Evolutionary conservation across 2,329 filamentous ascomycete genomes (phyloP).

Genomic region (Sarocladiaceae sp.): DNA sequence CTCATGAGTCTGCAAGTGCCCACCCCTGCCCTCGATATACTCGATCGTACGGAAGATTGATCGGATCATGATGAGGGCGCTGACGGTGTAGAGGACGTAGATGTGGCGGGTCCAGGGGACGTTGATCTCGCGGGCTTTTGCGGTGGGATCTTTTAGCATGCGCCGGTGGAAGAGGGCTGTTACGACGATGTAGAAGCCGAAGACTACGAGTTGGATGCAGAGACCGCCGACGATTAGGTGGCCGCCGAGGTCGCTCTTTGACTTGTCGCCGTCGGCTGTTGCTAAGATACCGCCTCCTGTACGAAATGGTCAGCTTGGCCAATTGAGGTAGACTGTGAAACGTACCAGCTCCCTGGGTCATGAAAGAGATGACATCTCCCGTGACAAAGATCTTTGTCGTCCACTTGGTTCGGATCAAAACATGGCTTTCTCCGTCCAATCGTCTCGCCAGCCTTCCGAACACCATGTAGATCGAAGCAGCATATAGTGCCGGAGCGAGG

Average conservation of each 20-base stretch:
- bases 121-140: neutral
- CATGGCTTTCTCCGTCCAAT: constrained; percentile 28
- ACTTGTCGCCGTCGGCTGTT: neutral
- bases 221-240: constrained; percentile 48
- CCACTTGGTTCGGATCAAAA: constrained; percentile 33
- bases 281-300: neutral
- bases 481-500: constrained; percentile 34
- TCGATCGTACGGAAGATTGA: constrained; percentile 36
- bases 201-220: constrained; percentile 48
- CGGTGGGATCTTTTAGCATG: constrained; percentile 10
- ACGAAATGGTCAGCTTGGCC: no score
- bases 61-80: constrained; percentile 32
- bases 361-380: constrained; percentile 40
- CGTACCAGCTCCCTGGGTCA: constrained; percentile 17
- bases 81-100: constrained; percentile 17
- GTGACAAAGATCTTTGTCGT: constrained; percentile 44
- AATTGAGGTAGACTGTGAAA: no score
- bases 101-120: constrained; percentile 27
- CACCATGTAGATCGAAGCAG: constrained; percentile 35
- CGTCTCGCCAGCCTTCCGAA: constrained; percentile 31
- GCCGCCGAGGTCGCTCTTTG: constrained; percentile 24
- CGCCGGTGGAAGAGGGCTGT: constrained; percentile 37
- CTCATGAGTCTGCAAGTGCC: constrained; percentile 26
- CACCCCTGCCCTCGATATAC: constrained; percentile 29
- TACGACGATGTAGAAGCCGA: constrained; percentile 45